Base-by-base conservation (phyloP, 2,329 filamentous ascomycete genomes). In the Fusarium austroafricanum region DNA sequence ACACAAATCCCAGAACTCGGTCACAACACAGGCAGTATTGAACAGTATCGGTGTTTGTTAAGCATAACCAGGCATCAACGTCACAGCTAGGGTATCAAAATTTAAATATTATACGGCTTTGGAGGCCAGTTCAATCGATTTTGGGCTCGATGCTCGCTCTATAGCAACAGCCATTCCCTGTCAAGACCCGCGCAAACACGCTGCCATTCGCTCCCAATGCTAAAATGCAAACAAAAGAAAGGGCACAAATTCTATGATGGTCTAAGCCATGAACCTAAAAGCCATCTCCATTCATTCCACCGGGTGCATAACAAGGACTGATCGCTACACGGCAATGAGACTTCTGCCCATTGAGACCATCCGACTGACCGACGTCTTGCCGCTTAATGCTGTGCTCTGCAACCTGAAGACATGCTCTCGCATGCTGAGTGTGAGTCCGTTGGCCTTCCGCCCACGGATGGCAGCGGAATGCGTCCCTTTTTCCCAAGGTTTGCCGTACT, bases 71-170 rank as follows among this genome's bases (percentile, higher is more conserved):
- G 26, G 42, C 7, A 26, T 11, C 3, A 26, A 50, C 15, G 21
- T n/a, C 21, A 15, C 4, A 4, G 9, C 12, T 33, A 31, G 38
- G 20, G n/a, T 8, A 44, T 5, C 52, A 20, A 6, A 17, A 2
- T 23, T 42, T 29, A 39, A 40, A 42, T 35, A 54, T 54, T 51
- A 57, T 37, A 65, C 38, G 40, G 51, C 46, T 55, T 56, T 68
- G 12, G 29, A 55, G 44, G 63, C 58, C 63, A 61, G 39, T 65
- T 69, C 50, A 65, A 68, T 68, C 65, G 43, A 40, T 70, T 59
- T 31, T 49, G 26, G 47, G 66, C 61, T 50, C 52, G 58, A 64
- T 68, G 67, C 67, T 70, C 67, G 63, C 58, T 70, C 66, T 51
- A 52, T 60, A 53, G 65, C 65, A 65, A 61, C 51, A 42, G 65